Evolutionary conservation across 2,329 filamentous ascomycete genomes (phyloP), one percentile per base, ranked within the genome.

Genomic region (Zasmidium angulare): DNA sequence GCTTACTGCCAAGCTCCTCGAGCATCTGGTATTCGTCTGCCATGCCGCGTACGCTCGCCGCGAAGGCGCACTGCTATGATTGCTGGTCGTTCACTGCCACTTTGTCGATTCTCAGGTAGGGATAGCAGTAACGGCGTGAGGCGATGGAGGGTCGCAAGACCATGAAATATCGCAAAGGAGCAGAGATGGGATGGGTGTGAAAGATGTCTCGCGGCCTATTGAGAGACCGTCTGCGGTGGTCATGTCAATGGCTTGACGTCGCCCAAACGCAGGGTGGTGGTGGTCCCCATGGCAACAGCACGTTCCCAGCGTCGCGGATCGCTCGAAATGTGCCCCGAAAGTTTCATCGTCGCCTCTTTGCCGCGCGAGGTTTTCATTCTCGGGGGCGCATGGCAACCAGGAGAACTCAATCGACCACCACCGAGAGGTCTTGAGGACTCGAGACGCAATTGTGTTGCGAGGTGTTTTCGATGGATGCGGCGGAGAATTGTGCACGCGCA

Each of bases 1-100:
- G 14, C 90, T 80, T 81, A 96, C 93, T 93, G 72, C 93, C 93
- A 71, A 98, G 84, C 81, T 98, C 95, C 82, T 98, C 93, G 71
- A 98, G 84, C 75, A 98, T 90, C 78, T 96, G 90, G 77, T 96
- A 99, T 74, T 90, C 89, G 72, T 88, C 87, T 69, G 93, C 90
- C 81, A 96, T 88, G 3, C 50, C 53, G 47, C 48, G 7, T 29
- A 58, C 49, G 53, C 59, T 53, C 53, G 47, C 51, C 51, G 40
- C 52, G 51, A 20, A 52, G 58, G 58, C 56, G 36, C 52, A 24
- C 40, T 60, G 55, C 55, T 59, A 62, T 50, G 36, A 58, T 21
- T 22, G 20, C 24, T 46, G 17, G 46, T 19, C 56, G 62, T 58
- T 53, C 48, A 57, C 54, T 50, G 60, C 58, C 52, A 50, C 46